Conservation (phyloP, 23 red algal genomes). For the Gracilaria caudata region DNA sequence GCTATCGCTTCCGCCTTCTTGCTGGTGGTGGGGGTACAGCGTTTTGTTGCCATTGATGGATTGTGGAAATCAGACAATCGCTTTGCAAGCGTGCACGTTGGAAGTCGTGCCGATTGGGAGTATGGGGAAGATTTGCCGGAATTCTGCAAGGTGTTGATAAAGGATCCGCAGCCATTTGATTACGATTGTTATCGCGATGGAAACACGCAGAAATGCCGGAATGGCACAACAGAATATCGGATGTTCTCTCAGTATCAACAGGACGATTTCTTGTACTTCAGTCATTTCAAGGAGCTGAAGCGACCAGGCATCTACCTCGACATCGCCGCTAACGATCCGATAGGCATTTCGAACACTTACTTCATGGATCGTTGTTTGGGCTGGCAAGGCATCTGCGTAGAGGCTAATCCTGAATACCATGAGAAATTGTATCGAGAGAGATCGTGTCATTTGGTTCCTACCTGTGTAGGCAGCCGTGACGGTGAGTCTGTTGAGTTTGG, state of each 20-base stretch:
- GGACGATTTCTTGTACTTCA: constrained; percentile 56
- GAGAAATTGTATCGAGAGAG: constrained; percentile 15
- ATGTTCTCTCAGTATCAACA: constrained; percentile 62
- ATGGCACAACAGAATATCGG: no score
- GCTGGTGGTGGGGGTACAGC: no score
- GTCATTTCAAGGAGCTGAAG: constrained; percentile 40
- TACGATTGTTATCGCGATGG: no score
- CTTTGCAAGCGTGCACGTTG: no score
- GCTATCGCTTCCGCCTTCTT: no score
- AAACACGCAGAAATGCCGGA: no score
- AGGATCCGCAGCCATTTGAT: no score
- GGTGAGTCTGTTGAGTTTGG: constrained; percentile 38
- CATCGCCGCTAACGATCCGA: constrained; percentile 56
- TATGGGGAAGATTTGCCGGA: no score
- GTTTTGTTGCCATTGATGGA: no score
- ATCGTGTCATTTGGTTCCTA: constrained; percentile 50
- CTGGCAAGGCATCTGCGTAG: constrained; percentile 70
- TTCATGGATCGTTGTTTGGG: constrained; percentile 61
- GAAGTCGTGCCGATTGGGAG: no score
- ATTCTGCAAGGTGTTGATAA: no score
- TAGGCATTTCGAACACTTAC: constrained; percentile 57
- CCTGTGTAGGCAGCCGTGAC: constrained; percentile 36
- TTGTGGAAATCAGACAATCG: no score
- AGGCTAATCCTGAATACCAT: constrained; percentile 60
- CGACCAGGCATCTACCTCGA: constrained; percentile 66